Percentiles rank a stretch among this genome's conserved stretches.
These are phyloP conservation scores for Nigrospora oryzae DNA, from an alignment of 2,329 filamentous ascomycete species.

Conservation along the genomic window DNA sequence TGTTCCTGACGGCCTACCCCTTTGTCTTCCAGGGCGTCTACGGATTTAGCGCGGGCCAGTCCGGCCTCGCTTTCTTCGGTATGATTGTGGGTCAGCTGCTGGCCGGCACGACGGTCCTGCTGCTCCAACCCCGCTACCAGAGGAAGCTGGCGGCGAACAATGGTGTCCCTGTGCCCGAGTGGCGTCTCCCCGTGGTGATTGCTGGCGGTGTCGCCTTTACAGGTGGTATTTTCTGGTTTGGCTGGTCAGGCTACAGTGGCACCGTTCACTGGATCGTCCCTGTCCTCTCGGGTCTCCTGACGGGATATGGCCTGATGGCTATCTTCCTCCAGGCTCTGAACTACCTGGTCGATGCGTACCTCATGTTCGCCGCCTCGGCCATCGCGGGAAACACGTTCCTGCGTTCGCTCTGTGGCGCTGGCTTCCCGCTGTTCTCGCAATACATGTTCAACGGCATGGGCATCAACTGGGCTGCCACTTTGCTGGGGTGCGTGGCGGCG, in stretches of 20 bases:
- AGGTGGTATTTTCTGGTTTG: slow-evolving; percentile 67
- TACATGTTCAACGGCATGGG: slow-evolving; percentile 60
- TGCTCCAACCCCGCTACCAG: slow-evolving; percentile 58
- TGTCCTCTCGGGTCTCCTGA: slow-evolving; percentile 50
- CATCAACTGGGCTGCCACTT: slow-evolving; percentile 53
- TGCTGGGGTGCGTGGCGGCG: slow-evolving; percentile 52
- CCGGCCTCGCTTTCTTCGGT: slow-evolving; percentile 77
- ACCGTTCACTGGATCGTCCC: slow-evolving; percentile 59
- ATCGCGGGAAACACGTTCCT: slow-evolving; percentile 78
- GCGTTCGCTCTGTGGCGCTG: slow-evolving; percentile 68
- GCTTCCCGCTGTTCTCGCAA: slow-evolving; percentile 70
- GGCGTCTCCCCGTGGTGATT: slow-evolving; percentile 56
- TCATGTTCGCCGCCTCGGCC: slow-evolving; percentile 68
- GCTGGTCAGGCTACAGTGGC: slow-evolving; percentile 56
- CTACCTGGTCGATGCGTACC: slow-evolving; percentile 70
- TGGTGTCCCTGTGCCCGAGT: slow-evolving; percentile 55
- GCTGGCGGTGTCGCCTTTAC: slow-evolving; percentile 52
- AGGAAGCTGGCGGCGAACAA: slow-evolving; percentile 61
- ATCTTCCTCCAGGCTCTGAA: slow-evolving; percentile 78
- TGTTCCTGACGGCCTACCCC: slow-evolving; percentile 79
- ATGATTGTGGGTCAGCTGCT: slow-evolving; percentile 69
- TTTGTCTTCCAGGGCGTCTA: slow-evolving; percentile 71
- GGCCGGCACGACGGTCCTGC: slow-evolving; percentile 55
- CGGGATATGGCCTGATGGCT: slow-evolving; percentile 71
- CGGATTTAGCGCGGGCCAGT: slow-evolving; percentile 58